Conservation (phyloP, 805 yeast species). For the Wickerhamomyces mucosus region DNA sequence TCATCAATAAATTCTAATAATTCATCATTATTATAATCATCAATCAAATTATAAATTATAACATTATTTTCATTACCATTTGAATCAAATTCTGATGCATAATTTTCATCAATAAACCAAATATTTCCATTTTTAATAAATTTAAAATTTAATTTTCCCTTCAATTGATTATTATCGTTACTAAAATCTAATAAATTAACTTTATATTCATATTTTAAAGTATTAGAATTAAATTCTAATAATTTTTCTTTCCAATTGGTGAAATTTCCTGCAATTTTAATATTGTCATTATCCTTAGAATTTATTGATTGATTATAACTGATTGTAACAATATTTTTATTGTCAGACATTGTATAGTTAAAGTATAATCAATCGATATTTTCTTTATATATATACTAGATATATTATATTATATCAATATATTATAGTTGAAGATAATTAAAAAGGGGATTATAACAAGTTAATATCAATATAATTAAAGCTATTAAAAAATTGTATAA, state of each 20-base stretch:
- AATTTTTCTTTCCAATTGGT: slow-evolving; percentile 22
- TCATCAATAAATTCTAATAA: slow-evolving; percentile 6
- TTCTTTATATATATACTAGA: no score
- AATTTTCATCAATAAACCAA: slow-evolving; percentile 15
- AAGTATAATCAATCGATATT: no score
- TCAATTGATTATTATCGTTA: slow-evolving; percentile 5
- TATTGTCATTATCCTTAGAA: slow-evolving; percentile 7
- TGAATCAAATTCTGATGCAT: slow-evolving; percentile 24
- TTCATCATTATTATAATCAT: slow-evolving; percentile 1
- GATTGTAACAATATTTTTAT: no score
- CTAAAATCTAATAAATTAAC: no score
- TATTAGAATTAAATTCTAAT: slow-evolving; percentile 5
- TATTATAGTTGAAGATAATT: no score
- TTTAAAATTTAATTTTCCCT: slow-evolving; percentile 18
- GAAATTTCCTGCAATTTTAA: slow-evolving; percentile 30
- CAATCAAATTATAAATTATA: slow-evolving; percentile 10
- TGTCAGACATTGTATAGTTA: no score
- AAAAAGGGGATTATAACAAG: no score
- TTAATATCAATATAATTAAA: no score
- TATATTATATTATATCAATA: no score
- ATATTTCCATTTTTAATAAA: slow-evolving; percentile 14
- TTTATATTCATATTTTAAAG: slow-evolving; percentile 7
- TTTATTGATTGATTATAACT: no score
- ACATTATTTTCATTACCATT: slow-evolving; percentile 31
- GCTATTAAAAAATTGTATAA: no score